These are phyloP conservation scores for Boletus rex-veris DNA, from an alignment of 768 basidiomycete genomes.

Conservation along the genomic window DNA sequence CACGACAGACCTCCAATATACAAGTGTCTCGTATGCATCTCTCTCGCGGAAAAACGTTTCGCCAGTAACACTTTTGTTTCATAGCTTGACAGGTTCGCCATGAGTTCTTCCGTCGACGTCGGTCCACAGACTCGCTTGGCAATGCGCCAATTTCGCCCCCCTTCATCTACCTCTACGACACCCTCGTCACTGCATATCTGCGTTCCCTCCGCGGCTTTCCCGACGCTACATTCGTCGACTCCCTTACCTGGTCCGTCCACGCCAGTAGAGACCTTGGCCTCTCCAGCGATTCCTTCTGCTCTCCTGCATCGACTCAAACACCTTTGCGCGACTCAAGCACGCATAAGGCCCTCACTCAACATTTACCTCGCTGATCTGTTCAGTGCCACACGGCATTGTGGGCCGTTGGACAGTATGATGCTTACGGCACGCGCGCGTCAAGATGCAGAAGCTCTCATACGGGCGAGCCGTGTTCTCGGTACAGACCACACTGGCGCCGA, in stretches of 20 bases:
- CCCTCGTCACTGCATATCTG: constrained; percentile 28
- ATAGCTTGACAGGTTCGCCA: constrained; percentile 75
- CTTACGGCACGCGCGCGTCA: constrained; percentile 57
- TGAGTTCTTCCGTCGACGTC: constrained; percentile 62
- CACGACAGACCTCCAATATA: constrained; percentile 65
- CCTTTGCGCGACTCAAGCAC: constrained; percentile 34
- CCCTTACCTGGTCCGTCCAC: constrained; percentile 26
- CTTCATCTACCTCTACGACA: constrained; percentile 28
- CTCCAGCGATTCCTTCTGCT: constrained; percentile 31
- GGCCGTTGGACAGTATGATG: constrained; percentile 63
- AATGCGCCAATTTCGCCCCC: constrained; percentile 33
- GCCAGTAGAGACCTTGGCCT: constrained; percentile 10
- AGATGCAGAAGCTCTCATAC: constrained; percentile 65
- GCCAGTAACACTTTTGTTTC: constrained; percentile 4
- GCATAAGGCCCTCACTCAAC: constrained; percentile 48
- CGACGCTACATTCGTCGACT: constrained; percentile 12
- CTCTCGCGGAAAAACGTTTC: not conserved
- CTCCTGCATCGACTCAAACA: constrained; percentile 29
- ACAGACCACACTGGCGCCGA: constrained; percentile 59
- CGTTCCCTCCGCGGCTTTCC: constrained; percentile 28
- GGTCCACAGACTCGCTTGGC: constrained; percentile 37
- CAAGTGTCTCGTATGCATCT: constrained; percentile 55
- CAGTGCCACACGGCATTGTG: constrained; percentile 68
- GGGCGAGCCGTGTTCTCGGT: constrained; percentile 65
- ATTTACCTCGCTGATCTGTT: constrained; percentile 75